Conservation (phyloP, 148 eudicot species). For the Tetragonia tetragonoides region DNA sequence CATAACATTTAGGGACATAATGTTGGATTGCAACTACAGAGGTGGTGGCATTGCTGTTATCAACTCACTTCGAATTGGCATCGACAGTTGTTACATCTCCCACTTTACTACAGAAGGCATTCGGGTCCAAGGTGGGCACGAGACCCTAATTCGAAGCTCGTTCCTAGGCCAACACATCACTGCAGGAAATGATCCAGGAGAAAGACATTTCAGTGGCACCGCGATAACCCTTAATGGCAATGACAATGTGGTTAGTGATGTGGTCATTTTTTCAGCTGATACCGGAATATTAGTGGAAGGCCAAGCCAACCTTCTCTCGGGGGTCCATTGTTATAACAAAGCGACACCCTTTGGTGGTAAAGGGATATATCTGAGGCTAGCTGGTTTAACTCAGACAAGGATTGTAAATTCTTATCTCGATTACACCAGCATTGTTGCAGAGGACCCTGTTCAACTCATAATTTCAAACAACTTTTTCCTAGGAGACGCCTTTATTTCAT, state of each 20-base stretch:
- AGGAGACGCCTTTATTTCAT: slow-evolving; percentile 59
- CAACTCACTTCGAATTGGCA: slow-evolving; percentile 54
- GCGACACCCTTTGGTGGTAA: slow-evolving; percentile 79
- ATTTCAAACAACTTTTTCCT: slow-evolving; percentile 65
- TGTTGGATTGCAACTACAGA: slow-evolving; percentile 65
- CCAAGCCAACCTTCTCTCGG: slow-evolving; percentile 68
- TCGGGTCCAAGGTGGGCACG: slow-evolving; percentile 69
- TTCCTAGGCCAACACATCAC: slow-evolving; percentile 83
- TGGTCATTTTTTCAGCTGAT: slow-evolving; percentile 73
- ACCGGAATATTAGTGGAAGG: slow-evolving; percentile 65
- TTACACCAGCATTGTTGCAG: slow-evolving; percentile 76
- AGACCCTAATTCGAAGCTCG: slow-evolving; percentile 64
- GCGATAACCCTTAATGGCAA: slow-evolving; percentile 65
- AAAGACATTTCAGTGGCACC: slow-evolving; percentile 69
- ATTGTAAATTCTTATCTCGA: slow-evolving; percentile 78
- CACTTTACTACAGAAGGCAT: slow-evolving; percentile 76
- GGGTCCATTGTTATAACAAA: slow-evolving; percentile 91
- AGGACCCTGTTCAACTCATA: slow-evolving; percentile 79
- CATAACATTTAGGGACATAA: slow-evolving; percentile 67
- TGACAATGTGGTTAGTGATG: slow-evolving; percentile 75
- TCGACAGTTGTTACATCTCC: slow-evolving; percentile 76
- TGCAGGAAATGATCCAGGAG: slow-evolving; percentile 61
- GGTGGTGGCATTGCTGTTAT: slow-evolving; percentile 69
- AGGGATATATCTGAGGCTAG: slow-evolving; percentile 63
- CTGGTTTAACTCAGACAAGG: slow-evolving; percentile 78